Conservation (phyloP, 495 filamentous ascomycete species). For the Penicillium coffeae region DNA sequence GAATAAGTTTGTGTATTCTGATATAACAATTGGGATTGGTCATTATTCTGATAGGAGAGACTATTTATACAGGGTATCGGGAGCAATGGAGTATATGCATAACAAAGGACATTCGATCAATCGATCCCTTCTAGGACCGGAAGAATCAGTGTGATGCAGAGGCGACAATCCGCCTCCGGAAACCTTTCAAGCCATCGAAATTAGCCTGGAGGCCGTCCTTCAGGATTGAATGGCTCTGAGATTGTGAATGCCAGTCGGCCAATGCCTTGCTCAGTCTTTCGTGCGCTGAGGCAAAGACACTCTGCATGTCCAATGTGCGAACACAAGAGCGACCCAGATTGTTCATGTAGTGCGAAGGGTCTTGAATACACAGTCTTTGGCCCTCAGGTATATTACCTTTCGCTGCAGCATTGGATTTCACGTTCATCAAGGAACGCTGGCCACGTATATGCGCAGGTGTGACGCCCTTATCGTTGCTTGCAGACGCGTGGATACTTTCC, state of each 20-base stretch:
- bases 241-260: conserved; percentile 17
- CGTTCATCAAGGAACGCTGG: conserved; percentile 35
- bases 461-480: conserved; percentile 3
- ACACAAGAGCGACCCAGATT: conserved; percentile 48
- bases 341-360: conserved; percentile 54
- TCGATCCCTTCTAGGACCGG: not conserved
- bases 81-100: not conserved
- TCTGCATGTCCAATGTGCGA: conserved; percentile 30
- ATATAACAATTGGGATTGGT: too few relatives aligned
- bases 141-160: not conserved
- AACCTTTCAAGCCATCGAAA: conserved; percentile 29
- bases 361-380: conserved; percentile 51
- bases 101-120: not conserved
- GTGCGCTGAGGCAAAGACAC: conserved; percentile 22
- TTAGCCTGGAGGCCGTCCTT: conserved; percentile 26
- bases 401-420: conserved; percentile 29
- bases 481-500: conserved; percentile 8
- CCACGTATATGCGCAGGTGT: conserved; percentile 31
- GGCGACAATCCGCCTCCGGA: conserved; percentile 11
- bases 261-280: conserved; percentile 16
- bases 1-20: too few relatives aligned
- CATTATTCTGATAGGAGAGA: not conserved
- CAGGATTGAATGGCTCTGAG: conserved; percentile 20
- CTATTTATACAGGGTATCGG: conserved; percentile 13
- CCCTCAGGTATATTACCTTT: conserved; percentile 25